Percentiles rank a stretch among this genome's conserved stretches.
phyloP scores from a whole-genome alignment of 371 early-diverging fungal genomes.

The Saksenaea vasiformis region DNA sequence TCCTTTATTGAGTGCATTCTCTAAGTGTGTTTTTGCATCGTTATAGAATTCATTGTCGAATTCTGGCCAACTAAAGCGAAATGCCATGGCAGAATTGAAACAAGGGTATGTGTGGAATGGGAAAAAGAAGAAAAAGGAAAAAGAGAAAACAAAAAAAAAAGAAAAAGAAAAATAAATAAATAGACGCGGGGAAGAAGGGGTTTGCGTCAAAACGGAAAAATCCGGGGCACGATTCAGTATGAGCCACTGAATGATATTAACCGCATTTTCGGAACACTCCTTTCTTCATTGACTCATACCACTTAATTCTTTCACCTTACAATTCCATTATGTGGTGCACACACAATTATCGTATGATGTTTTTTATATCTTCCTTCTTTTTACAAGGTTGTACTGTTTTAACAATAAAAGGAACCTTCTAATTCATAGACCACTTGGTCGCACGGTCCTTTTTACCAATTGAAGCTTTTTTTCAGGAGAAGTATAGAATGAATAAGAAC shows the following conservation, averaged over 20 bases:
- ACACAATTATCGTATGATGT: too few species aligned
- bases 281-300: neutral
- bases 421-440: too few species aligned
- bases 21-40: conserved; percentile 83
- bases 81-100: conserved; percentile 78
- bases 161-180: conserved; percentile 6
- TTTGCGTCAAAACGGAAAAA: conserved; percentile 4
- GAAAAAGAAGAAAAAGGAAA: neutral
- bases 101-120: neutral
- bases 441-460: too few species aligned
- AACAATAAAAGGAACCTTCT: too few species aligned
- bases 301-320: too few species aligned
- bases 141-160: neutral
- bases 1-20: conserved; percentile 90
- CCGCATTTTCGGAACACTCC: neutral
- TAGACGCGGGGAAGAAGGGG: neutral
- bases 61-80: conserved; percentile 94
- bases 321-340: too few species aligned
- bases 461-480: neutral
- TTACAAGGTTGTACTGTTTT: too few species aligned
- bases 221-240: neutral
- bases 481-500: neutral
- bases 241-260: too few species aligned
- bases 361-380: too few species aligned
- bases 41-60: conserved; percentile 85